These are phyloP conservation scores for Smittium mucronatum DNA, from an alignment of 371 early-diverging fungal species.

Conservation along the genomic window DNA sequence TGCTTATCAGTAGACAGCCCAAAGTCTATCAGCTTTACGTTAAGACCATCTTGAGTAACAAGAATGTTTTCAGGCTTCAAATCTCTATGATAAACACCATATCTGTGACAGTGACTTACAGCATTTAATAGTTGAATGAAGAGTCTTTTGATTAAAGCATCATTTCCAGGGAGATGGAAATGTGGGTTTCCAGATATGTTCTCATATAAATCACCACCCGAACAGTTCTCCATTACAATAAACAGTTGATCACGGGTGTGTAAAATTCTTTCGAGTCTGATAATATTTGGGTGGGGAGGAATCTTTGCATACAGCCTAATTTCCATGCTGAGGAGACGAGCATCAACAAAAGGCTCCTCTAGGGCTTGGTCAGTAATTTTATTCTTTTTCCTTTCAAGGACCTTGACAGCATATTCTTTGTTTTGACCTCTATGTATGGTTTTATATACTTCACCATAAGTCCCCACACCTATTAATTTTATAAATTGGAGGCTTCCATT, in stretches of 20 bases:
- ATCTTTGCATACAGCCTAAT: slow-evolving; percentile 27
- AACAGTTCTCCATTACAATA: slow-evolving; percentile 92
- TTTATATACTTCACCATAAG: slow-evolving; percentile 36
- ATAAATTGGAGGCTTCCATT: slow-evolving; percentile 30
- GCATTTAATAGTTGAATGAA: slow-evolving; percentile 39
- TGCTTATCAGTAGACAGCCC: slow-evolving; percentile 73
- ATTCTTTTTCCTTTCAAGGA: slow-evolving; percentile 22
- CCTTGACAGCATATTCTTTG: slow-evolving; percentile 31
- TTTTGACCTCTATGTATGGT: slow-evolving; percentile 23
- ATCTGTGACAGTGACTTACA: slow-evolving; percentile 41
- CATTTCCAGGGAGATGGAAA: slow-evolving; percentile 30
- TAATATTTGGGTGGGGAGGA: slow-evolving; percentile 66
- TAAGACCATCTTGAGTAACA: slow-evolving; percentile 26
- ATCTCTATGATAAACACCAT: slow-evolving; percentile 38
- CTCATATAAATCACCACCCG: slow-evolving; percentile 95
- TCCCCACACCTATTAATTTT: slow-evolving; percentile 33
- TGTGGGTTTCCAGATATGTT: slow-evolving; percentile 60
- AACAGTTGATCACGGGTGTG: slow-evolving; percentile 94
- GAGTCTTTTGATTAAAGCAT: slow-evolving; percentile 28
- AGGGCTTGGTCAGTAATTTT: neutral
- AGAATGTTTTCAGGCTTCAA: slow-evolving; percentile 43
- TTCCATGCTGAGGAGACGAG: slow-evolving; percentile 26
- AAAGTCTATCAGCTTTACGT: slow-evolving; percentile 82
- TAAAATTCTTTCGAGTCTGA: slow-evolving; percentile 89
- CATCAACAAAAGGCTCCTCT: slow-evolving; percentile 23